Percentiles rank a stretch among this genome's conserved stretches.
Conservation (phyloP, 1,284 basidiomycete genomes). For the Apiotrichum brassicae region DNA sequence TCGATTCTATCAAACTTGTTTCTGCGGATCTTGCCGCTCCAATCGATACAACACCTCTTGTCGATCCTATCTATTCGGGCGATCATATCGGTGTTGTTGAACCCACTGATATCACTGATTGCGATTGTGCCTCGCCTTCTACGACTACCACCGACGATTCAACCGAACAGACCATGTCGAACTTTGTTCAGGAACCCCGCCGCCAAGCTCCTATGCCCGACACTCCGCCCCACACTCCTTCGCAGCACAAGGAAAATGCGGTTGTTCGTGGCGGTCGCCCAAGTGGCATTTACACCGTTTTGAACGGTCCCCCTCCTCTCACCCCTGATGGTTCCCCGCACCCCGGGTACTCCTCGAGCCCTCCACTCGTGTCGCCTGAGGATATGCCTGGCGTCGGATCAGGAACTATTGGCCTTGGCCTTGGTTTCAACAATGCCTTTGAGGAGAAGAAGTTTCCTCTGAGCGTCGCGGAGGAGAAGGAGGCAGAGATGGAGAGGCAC, state of each 20-base stretch:
- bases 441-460: background rate
- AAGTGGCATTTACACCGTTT: background rate
- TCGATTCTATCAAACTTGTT: too few species aligned
- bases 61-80: too few species aligned
- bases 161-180: background rate
- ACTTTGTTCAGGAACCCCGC: background rate
- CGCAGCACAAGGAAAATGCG: background rate
- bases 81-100: too few species aligned
- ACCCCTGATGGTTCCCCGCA: conserved; percentile 12
- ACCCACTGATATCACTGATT: too few species aligned
- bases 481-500: conserved; percentile 14
- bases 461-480: background rate
- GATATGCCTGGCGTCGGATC: conserved; percentile 1
- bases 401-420: conserved; percentile 9
- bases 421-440: conserved; percentile 8
- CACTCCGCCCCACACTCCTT: conserved; percentile 11
- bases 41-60: too few species aligned
- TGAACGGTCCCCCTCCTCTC: conserved; percentile 12
- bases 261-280: background rate
- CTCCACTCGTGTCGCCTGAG: conserved; percentile 1
- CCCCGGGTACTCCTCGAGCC: conserved; percentile 11
- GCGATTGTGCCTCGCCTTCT: background rate
- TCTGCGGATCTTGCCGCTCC: too few species aligned
- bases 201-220: conserved; percentile 4
- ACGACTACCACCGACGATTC: background rate